These are phyloP conservation scores for Rhizoclosmatium sp. DNA, from an alignment of 192 early-diverging fungal species.

Conservation along the genomic window DNA sequence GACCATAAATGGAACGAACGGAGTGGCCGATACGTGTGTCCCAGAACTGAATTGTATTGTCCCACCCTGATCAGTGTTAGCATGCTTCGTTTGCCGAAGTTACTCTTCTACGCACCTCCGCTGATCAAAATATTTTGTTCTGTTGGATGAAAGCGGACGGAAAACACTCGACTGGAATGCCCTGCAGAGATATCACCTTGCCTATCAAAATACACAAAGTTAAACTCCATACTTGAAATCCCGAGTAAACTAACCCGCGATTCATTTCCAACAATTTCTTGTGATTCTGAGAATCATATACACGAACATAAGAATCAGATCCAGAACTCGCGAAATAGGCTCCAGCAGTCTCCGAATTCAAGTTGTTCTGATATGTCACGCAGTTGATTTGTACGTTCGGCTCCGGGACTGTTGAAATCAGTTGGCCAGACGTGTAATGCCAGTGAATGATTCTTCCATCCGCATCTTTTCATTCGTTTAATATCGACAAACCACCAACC, in stretches of 20 bases:
- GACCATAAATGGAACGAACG: constrained; percentile 58
- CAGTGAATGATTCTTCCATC: constrained; percentile 61
- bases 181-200: constrained; percentile 51
- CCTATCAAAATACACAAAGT: constrained; percentile 10
- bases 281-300: constrained; percentile 53
- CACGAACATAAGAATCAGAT: constrained; percentile 48
- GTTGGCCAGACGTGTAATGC: constrained; percentile 58
- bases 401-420: constrained; percentile 51
- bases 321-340: constrained; percentile 53
- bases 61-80: constrained; percentile 45
- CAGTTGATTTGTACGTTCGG: constrained; percentile 49
- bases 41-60: constrained; percentile 67
- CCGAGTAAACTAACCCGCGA: constrained; percentile 35
- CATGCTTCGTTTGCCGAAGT: neutral
- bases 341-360: constrained; percentile 11
- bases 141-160: constrained; percentile 61
- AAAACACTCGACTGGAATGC: constrained; percentile 63
- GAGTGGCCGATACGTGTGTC: constrained; percentile 53
- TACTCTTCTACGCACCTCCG: too few relatives aligned
- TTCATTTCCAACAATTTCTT: constrained; percentile 31
- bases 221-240: neutral
- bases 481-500: neutral
- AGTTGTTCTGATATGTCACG: constrained; percentile 44
- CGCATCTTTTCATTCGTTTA: constrained; percentile 45
- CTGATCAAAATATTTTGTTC: constrained; percentile 52